phyloP scores from a whole-genome alignment of 106 monocot species.

The Ottelia alismoides region DNA sequence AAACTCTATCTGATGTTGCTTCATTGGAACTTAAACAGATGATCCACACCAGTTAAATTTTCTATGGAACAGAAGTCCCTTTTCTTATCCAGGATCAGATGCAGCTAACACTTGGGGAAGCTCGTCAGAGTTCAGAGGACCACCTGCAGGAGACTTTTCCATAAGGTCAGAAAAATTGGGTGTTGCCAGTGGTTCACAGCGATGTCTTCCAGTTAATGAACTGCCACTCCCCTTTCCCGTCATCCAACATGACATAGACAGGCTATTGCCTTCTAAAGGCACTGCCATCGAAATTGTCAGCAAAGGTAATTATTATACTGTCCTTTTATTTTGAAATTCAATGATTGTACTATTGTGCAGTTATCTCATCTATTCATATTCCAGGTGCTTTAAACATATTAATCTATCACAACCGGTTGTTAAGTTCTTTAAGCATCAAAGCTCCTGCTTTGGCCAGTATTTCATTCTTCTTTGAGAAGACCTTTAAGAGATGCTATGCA shows the following conservation, averaged over 20 bases:
- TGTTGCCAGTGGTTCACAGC: slow-evolving; percentile 17
- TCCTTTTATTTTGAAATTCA: too few species aligned
- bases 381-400: too few species aligned
- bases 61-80: slow-evolving; percentile 34
- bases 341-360: too few species aligned
- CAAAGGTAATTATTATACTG: slow-evolving; percentile 47
- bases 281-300: slow-evolving; percentile 33
- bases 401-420: too few species aligned
- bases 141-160: slow-evolving; percentile 37
- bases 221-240: slow-evolving; percentile 19
- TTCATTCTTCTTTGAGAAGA: too few species aligned
- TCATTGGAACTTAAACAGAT: slow-evolving; percentile 36
- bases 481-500: too few species aligned
- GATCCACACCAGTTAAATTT: slow-evolving; percentile 47
- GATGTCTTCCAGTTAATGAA: slow-evolving; percentile 15
- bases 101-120: slow-evolving; percentile 29
- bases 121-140: slow-evolving; percentile 33
- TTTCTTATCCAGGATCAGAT: slow-evolving; percentile 19
- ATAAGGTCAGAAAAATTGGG: slow-evolving; percentile 34
- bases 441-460: too few species aligned
- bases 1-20: too few species aligned
- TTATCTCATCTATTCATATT: too few species aligned
- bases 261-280: slow-evolving; percentile 40
- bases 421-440: too few species aligned
- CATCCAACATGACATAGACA: slow-evolving; percentile 26